These are phyloP conservation scores for Beta lomatogona DNA, from an alignment of 179 eudicot species.

Conservation along the genomic window DNA sequence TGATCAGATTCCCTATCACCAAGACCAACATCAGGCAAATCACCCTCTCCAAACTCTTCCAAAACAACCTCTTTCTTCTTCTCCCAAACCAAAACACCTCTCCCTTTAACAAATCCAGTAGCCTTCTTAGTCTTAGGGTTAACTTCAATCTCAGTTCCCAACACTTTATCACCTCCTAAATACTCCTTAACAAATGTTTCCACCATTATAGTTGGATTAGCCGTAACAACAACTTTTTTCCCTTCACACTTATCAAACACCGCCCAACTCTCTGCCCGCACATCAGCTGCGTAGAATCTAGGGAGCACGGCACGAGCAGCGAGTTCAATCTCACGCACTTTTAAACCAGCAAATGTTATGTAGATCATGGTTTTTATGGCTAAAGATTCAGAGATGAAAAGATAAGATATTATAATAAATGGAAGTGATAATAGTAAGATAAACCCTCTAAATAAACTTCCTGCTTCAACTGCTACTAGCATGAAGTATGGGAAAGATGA, in stretches of 20 bases:
- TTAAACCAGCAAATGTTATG: conserved; percentile 68
- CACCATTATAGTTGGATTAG: conserved; percentile 88
- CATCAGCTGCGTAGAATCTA: conserved; percentile 76
- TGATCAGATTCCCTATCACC: conserved; percentile 93
- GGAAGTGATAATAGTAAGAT: conserved; percentile 71
- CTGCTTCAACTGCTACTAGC: conserved; percentile 89
- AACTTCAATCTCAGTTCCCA: conserved; percentile 90
- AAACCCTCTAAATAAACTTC: conserved; percentile 77
- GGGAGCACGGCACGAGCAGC: conserved; percentile 85
- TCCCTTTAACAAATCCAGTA: conserved; percentile 72
- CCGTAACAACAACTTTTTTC: conserved; percentile 80
- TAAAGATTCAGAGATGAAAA: conserved; percentile 74
- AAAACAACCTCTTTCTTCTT: conserved; percentile 61
- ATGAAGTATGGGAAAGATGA: conserved; percentile 91
- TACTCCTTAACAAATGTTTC: conserved; percentile 77
- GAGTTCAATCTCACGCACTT: conserved; percentile 73
- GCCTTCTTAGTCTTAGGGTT: conserved; percentile 71
- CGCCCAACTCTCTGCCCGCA: conserved; percentile 67
- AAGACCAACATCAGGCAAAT: conserved; percentile 72
- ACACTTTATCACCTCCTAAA: conserved; percentile 81
- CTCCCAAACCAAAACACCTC: conserved; percentile 78
- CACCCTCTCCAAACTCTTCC: conserved; percentile 70
- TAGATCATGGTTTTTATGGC: conserved; percentile 76
- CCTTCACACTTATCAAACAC: conserved; percentile 60
- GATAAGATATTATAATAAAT: conserved; percentile 58